These are phyloP conservation scores for Setaria viridis DNA, from an alignment of 202 grass and related monocot species.

Conservation along the genomic window DNA sequence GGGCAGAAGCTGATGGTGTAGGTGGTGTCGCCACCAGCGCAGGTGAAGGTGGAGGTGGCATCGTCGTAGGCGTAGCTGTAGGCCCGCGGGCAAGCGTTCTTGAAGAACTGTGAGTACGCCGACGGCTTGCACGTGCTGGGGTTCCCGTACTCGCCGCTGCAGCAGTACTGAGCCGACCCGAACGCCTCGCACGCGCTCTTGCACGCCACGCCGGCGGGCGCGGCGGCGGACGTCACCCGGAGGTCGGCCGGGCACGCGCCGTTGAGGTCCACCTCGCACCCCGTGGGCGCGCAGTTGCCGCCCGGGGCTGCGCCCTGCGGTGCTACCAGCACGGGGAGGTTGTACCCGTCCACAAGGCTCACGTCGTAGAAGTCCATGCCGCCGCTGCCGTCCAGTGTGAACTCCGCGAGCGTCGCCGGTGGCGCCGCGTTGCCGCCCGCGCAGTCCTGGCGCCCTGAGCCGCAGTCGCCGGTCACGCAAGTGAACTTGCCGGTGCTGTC, in stretches of 20 bases:
- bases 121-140: slow-evolving; percentile 60
- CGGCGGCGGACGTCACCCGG: slow-evolving; percentile 23
- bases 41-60: slow-evolving; percentile 75
- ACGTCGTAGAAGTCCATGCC: slow-evolving; percentile 73
- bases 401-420: slow-evolving; percentile 59
- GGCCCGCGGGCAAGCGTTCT: slow-evolving; percentile 58
- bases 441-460: slow-evolving; percentile 52
- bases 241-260: slow-evolving; percentile 63
- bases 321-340: slow-evolving; percentile 60
- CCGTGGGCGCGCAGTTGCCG: slow-evolving; percentile 56
- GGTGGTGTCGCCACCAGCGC: slow-evolving; percentile 36
- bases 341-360: slow-evolving; percentile 65
- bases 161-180: no score
- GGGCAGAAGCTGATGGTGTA: slow-evolving; percentile 78
- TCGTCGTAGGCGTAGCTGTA: slow-evolving; percentile 80
- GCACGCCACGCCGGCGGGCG: no score
- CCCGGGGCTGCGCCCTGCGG: slow-evolving; percentile 34
- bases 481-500: slow-evolving; percentile 37
- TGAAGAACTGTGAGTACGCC: slow-evolving; percentile 69
- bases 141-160: slow-evolving; percentile 12
- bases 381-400: slow-evolving; percentile 55
- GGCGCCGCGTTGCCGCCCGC: slow-evolving; percentile 22
- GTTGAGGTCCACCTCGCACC: slow-evolving; percentile 65
- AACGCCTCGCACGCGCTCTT: no score
- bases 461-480: slow-evolving; percentile 64